Evolutionary conservation across 1,284 basidiomycete genomes (phyloP).

Genomic region (Crepidotus sp.): DNA sequence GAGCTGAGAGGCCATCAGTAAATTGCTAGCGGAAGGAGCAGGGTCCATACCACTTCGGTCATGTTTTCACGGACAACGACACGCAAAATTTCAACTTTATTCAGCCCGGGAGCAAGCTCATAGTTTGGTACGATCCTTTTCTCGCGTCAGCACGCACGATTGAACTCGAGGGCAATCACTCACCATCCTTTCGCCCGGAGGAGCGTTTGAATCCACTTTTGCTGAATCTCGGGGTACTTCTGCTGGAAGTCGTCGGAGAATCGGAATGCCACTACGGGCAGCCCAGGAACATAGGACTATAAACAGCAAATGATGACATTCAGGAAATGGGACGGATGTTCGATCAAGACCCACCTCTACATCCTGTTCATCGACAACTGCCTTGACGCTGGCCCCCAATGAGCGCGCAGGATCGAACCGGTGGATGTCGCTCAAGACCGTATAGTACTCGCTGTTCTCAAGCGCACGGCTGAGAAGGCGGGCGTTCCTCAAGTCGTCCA

Average conservation of each 20-base stretch:
- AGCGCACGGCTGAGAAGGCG: constrained; percentile 81
- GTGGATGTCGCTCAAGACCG: constrained; percentile 68
- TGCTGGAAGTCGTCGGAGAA: constrained; percentile 75
- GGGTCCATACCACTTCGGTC: constrained; percentile 41
- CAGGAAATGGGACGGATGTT: not conserved
- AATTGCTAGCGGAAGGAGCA: constrained; percentile 15
- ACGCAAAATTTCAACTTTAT: constrained; percentile 72
- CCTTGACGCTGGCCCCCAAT: constrained; percentile 27
- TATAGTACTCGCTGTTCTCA: constrained; percentile 73
- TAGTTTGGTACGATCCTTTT: constrained; percentile 81
- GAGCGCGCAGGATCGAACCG: constrained; percentile 26
- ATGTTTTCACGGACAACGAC: constrained; percentile 79
- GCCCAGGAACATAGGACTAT: constrained; percentile 64
- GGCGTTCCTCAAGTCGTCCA: constrained; percentile 77
- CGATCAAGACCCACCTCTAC: constrained; percentile 39
- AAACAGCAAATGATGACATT: constrained; percentile 1
- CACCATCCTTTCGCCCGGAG: constrained; percentile 72
- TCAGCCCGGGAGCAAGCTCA: constrained; percentile 63
- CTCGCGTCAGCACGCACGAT: not conserved
- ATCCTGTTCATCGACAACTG: constrained; percentile 38
- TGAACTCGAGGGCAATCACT: constrained; percentile 11
- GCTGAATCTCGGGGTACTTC: constrained; percentile 68
- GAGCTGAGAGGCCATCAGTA: constrained; percentile 31
- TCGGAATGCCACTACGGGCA: constrained; percentile 89
- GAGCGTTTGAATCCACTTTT: constrained; percentile 84